Percentiles rank a stretch among this genome's conserved stretches.
Conservation (phyloP, 2,329 filamentous ascomycete genomes). For the Alternaria sp. region DNA sequence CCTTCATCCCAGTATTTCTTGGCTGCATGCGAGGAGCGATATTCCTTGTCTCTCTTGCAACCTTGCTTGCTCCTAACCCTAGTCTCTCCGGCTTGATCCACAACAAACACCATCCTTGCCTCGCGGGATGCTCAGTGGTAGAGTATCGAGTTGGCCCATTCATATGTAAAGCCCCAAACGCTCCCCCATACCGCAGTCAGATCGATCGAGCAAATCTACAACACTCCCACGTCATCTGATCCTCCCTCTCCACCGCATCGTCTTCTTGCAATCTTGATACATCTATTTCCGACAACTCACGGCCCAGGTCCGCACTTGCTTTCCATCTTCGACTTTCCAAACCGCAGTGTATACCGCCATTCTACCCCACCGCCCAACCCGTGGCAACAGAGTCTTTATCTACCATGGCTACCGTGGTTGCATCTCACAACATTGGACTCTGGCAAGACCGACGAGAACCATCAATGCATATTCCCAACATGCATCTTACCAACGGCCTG, state of each 20-base stretch:
- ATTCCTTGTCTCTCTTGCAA: conserved; percentile 46
- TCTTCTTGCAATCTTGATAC: conserved; percentile 33
- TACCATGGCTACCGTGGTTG: conserved; percentile 51
- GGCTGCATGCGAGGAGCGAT: conserved; percentile 46
- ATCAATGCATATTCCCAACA: conserved; percentile 41
- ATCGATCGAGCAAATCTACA: conserved; percentile 41
- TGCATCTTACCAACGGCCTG: conserved; percentile 43
- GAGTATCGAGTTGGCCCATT: conserved; percentile 36
- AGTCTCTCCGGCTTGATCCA: conserved; percentile 42
- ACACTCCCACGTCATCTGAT: conserved; percentile 43
- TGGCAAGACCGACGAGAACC: conserved; percentile 49
- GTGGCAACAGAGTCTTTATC: conserved; percentile 33
- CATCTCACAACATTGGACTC: conserved; percentile 45
- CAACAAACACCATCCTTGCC: conserved; percentile 48
- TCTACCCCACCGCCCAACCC: conserved; percentile 30
- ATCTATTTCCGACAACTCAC: conserved; percentile 34
- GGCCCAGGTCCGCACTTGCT: conserved; percentile 37
- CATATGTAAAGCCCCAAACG: conserved; percentile 50
- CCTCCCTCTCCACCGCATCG: conserved; percentile 30
- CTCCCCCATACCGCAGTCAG: conserved; percentile 38
- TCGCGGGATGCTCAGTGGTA: conserved; percentile 41
- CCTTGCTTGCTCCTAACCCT: conserved; percentile 43
- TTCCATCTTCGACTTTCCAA: conserved; percentile 26
- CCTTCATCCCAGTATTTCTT: conserved; percentile 45
- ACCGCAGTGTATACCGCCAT: conserved; percentile 28